Evolutionary conservation across 805 yeast genomes (phyloP).

Genomic region (Myxozyma monticola): DNA sequence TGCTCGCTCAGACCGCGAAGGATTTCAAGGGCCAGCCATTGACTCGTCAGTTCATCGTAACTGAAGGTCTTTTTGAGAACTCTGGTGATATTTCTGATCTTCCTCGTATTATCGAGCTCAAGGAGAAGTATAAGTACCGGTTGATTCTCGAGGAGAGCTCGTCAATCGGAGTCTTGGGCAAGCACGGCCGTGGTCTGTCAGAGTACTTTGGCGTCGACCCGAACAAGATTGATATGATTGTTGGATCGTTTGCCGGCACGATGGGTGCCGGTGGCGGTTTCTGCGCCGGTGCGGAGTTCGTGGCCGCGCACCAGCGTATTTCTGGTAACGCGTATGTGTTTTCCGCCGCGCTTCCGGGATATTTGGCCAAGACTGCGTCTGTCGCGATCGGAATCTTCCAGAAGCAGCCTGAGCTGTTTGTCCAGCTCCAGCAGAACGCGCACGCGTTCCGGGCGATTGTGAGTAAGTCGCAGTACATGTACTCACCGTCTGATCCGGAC

Average conservation of each 20-base stretch:
- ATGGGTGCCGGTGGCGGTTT: constrained; percentile 90
- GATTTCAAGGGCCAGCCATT: constrained; percentile 60
- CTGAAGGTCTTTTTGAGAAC: constrained; percentile 85
- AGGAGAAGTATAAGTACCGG: constrained; percentile 79
- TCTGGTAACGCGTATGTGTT: constrained; percentile 88
- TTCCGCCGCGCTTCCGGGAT: constrained; percentile 93
- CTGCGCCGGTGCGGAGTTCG: constrained; percentile 79
- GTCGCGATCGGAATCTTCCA: constrained; percentile 54
- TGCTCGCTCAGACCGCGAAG: constrained; percentile 48
- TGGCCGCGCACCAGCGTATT: constrained; percentile 90
- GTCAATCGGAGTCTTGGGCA: constrained; percentile 84
- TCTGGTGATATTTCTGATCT: constrained; percentile 79
- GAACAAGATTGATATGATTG: constrained; percentile 73
- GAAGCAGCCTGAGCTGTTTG: constrained; percentile 32
- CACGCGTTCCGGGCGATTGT: constrained; percentile 46
- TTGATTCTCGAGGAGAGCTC: constrained; percentile 83
- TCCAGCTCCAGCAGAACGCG: constrained; percentile 45
- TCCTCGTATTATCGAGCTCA: constrained; percentile 55
- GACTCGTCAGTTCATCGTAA: constrained; percentile 85
- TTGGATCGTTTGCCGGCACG: constrained; percentile 81
- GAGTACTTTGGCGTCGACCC: constrained; percentile 73
- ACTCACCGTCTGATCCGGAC: constrained; percentile 34
- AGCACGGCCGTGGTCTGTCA: constrained; percentile 78
- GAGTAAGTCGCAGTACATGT: constrained; percentile 20
- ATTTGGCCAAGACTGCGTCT: constrained; percentile 68